These are phyloP conservation scores for Colletotrichum lindemuthianum DNA, from an alignment of 2,329 filamentous ascomycete species.

Conservation along the genomic window DNA sequence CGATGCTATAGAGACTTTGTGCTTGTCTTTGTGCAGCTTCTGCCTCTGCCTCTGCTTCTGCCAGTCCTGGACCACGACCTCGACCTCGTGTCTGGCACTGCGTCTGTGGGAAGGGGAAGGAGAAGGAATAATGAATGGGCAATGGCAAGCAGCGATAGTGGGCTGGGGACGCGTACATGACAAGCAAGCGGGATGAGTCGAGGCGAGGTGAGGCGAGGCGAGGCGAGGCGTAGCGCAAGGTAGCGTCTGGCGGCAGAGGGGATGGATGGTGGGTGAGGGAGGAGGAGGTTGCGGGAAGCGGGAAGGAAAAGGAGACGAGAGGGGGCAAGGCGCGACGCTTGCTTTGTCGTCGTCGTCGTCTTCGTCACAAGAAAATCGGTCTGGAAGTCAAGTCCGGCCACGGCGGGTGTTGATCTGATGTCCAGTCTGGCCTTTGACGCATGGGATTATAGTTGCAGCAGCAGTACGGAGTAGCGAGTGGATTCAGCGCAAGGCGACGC, in stretches of 20 bases:
- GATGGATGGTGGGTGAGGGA: slow-evolving; percentile 7
- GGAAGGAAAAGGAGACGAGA: slow-evolving; percentile 5
- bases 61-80: no score
- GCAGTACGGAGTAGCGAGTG: slow-evolving; percentile 1
- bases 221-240: background rate
- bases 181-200: slow-evolving; percentile 7
- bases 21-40: no score
- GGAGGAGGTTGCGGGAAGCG: slow-evolving; percentile 19
- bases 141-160: slow-evolving; percentile 30
- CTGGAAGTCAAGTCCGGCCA: slow-evolving; percentile 14
- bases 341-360: background rate
- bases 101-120: slow-evolving; percentile 9
- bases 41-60: no score
- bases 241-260: slow-evolving; percentile 6
- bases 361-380: background rate
- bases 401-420: slow-evolving; percentile 31
- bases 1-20: no score
- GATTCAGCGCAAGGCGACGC: background rate
- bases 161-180: slow-evolving; percentile 31
- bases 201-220: background rate
- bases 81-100: no score
- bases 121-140: slow-evolving; percentile 30
- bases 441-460: background rate
- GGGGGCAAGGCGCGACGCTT: background rate
- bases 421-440: no score